Conservation (phyloP, 208 protist species). For the Porcisia hertigi region DNA sequence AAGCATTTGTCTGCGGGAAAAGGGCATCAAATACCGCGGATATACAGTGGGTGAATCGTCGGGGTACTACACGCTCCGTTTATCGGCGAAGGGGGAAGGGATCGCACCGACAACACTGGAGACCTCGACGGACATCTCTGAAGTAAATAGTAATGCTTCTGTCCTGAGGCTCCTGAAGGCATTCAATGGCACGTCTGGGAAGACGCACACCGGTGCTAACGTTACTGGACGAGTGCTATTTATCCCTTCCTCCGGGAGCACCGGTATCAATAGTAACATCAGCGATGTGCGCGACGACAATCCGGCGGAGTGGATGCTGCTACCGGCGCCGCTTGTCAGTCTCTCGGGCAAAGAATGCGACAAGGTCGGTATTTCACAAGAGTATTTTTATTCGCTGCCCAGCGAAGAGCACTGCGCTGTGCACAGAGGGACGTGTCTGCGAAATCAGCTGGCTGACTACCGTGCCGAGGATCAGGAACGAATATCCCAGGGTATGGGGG, state of each 20-base stretch:
- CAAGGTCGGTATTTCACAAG: constrained; percentile 59
- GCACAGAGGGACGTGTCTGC: constrained; percentile 45
- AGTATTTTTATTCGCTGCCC: constrained; percentile 44
- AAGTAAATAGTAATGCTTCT: constrained; percentile 8
- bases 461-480: constrained; percentile 36
- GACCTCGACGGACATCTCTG: constrained; percentile 24
- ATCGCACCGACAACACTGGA: constrained; percentile 15
- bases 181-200: constrained; percentile 1
- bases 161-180: constrained; percentile 14
- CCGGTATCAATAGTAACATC: neutral
- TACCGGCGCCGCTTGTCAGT: constrained; percentile 51
- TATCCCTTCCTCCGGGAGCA: constrained; percentile 26
- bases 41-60: constrained; percentile 29
- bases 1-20: constrained; percentile 19
- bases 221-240: constrained; percentile 49
- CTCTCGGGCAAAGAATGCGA: constrained; percentile 56
- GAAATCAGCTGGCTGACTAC: constrained; percentile 63
- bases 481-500: constrained; percentile 30
- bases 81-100: constrained; percentile 27
- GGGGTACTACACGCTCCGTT: constrained; percentile 37
- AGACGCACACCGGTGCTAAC: constrained; percentile 3
- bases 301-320: constrained; percentile 58
- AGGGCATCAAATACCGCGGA: constrained; percentile 40
- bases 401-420: constrained; percentile 33
- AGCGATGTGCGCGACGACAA: constrained; percentile 12